phyloP scores from a whole-genome alignment of 108 stramenopile species.

The Aurantiochytrium sp. region DNA sequence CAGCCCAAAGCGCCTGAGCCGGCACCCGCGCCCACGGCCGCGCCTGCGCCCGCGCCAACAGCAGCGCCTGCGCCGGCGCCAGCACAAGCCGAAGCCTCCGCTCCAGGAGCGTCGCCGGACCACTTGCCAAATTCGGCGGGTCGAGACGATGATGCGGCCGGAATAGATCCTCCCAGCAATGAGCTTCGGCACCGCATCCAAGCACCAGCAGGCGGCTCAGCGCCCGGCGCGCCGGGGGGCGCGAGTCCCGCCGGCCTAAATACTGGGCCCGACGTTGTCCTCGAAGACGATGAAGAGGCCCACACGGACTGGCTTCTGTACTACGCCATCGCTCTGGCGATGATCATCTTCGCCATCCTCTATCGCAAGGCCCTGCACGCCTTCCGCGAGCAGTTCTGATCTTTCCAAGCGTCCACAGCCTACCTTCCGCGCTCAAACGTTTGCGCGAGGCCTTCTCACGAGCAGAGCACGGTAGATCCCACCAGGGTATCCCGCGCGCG shows the following conservation, averaged over 20 bases:
- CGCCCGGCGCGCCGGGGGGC: too few species aligned
- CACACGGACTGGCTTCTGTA: slow-evolving; percentile 10
- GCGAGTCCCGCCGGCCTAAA: too few species aligned
- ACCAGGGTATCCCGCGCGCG: too few species aligned
- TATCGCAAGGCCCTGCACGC: not conserved
- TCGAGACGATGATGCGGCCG: too few species aligned
- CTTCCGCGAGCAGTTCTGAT: not conserved
- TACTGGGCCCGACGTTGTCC: too few species aligned
- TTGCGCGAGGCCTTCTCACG: not conserved
- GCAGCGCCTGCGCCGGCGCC: too few species aligned
- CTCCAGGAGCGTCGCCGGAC: too few species aligned
- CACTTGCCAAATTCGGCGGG: too few species aligned
- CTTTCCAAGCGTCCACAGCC: not conserved
- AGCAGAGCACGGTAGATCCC: not conserved
- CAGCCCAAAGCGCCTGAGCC: not conserved
- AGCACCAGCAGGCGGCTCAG: too few species aligned
- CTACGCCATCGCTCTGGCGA: not conserved
- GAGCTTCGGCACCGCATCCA: too few species aligned
- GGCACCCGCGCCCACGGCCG: not conserved
- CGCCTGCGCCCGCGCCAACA: not conserved
- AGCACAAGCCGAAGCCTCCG: too few species aligned
- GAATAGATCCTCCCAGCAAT: too few species aligned
- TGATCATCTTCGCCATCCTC: not conserved
- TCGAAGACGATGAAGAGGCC: not conserved
- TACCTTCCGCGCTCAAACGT: not conserved